These are phyloP conservation scores for Suillus weaverae DNA, from an alignment of 768 basidiomycete species.

Conservation along the genomic window DNA sequence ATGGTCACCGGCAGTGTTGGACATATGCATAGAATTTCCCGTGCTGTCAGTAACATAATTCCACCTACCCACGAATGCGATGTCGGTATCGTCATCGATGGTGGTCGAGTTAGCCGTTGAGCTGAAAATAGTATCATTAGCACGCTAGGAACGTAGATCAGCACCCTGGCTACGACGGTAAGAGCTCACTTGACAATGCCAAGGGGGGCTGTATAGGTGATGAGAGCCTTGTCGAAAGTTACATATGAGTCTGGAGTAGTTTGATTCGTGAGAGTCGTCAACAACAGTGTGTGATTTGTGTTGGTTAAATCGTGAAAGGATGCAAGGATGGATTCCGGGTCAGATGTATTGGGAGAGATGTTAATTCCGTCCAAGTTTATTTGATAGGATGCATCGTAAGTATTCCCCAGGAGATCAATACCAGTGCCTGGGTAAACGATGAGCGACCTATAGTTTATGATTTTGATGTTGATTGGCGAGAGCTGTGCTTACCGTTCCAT, in stretches of 20 bases:
- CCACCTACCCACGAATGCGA: slow-evolving; percentile 62
- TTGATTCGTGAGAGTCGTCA: slow-evolving; percentile 45
- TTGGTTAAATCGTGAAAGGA: slow-evolving; percentile 48
- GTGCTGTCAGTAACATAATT: slow-evolving; percentile 34
- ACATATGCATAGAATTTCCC: slow-evolving; percentile 32
- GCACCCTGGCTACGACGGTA: background rate
- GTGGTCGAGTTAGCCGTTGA: slow-evolving; percentile 35
- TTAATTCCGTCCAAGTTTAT: slow-evolving; percentile 52
- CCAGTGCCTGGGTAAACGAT: slow-evolving; percentile 52
- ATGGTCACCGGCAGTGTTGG: slow-evolving; percentile 45
- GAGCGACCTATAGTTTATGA: background rate
- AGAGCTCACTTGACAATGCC: slow-evolving; percentile 35
- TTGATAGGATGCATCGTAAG: slow-evolving; percentile 43
- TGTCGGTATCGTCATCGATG: slow-evolving; percentile 42
- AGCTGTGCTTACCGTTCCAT: slow-evolving; percentile 58
- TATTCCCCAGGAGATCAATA: slow-evolving; percentile 58
- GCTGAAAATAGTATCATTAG: slow-evolving; percentile 30
- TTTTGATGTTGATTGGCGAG: slow-evolving; percentile 2
- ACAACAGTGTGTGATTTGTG: slow-evolving; percentile 52
- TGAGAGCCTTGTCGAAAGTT: slow-evolving; percentile 56
- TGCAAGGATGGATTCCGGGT: slow-evolving; percentile 44
- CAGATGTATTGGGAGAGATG: slow-evolving; percentile 24
- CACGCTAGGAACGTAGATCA: slow-evolving; percentile 9
- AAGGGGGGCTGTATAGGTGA: slow-evolving; percentile 41
- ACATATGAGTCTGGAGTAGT: slow-evolving; percentile 40